Conservation (phyloP, 495 filamentous ascomycete genomes). For the Alectoria sarmentosa region DNA sequence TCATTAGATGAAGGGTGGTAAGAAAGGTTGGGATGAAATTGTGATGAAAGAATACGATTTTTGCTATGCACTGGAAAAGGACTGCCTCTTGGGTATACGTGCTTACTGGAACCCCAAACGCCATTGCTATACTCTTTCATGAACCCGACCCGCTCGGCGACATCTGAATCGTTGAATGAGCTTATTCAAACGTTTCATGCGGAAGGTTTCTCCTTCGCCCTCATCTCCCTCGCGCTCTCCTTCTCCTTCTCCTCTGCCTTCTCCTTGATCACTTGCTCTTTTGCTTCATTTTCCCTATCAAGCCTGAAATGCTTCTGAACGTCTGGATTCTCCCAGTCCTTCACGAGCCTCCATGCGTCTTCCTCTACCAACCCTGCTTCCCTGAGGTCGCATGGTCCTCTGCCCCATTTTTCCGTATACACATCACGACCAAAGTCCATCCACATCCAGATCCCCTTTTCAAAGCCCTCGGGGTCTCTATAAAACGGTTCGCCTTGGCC, state of each 20-base stretch:
- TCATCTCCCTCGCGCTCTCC: not conserved
- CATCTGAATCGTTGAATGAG: not conserved
- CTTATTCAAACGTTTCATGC: not conserved
- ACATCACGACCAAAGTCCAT: conserved; percentile 47
- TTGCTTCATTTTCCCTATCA: conserved; percentile 14
- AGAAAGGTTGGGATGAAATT: no score
- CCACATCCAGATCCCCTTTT: conserved; percentile 43
- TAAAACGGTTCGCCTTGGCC: conserved; percentile 57
- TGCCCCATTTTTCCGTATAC: conserved; percentile 52
- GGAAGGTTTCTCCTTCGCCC: conserved; percentile 4
- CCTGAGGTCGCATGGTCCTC: conserved; percentile 44
- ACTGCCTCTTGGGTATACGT: not conserved
- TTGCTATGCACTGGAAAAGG: not conserved
- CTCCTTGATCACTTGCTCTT: conserved; percentile 17
- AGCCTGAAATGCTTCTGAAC: conserved; percentile 17
- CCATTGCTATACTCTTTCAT: not conserved
- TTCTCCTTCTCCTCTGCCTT: conserved; percentile 35
- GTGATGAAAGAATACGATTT: not conserved
- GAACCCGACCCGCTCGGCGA: not conserved
- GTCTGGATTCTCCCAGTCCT: conserved; percentile 21
- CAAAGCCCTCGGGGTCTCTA: conserved; percentile 46
- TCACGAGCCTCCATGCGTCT: conserved; percentile 41
- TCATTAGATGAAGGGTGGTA: no score
- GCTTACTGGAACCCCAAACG: not conserved
- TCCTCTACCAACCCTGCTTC: conserved; percentile 34